phyloP scores from a whole-genome alignment of 805 yeast species.

The Ogataea philodendri region DNA sequence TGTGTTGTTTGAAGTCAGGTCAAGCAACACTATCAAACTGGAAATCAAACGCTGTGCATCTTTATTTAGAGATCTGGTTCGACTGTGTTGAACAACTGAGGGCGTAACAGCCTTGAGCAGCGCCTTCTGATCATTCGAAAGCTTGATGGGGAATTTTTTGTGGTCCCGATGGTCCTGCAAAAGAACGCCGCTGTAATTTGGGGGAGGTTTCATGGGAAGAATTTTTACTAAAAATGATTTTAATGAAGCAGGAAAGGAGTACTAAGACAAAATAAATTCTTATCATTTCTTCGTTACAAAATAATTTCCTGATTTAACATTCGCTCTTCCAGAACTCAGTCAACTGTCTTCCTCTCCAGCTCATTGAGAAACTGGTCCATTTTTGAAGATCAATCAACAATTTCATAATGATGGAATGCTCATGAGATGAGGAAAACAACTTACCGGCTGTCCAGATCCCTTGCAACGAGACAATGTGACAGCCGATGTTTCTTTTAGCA shows the following conservation, averaged over 20 bases:
- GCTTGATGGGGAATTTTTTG: slow-evolving; percentile 22
- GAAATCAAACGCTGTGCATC: slow-evolving; percentile 23
- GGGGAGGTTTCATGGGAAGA: slow-evolving; percentile 26
- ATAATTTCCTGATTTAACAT: slow-evolving; percentile 11
- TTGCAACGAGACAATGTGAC: slow-evolving; percentile 23
- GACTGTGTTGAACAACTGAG: slow-evolving; percentile 7
- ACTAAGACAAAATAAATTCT: too few species aligned
- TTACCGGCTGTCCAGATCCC: slow-evolving; percentile 29
- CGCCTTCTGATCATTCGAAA: slow-evolving; percentile 27
- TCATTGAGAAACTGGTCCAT: slow-evolving; percentile 24
- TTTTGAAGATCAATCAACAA: slow-evolving; percentile 25
- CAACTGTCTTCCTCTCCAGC: slow-evolving; percentile 25
- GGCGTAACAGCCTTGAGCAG: slow-evolving; percentile 22
- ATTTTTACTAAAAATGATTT: slow-evolving; percentile 7
- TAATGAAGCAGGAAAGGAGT: too few species aligned
- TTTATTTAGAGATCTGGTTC: slow-evolving; percentile 10
- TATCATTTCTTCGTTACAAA: slow-evolving; percentile 10
- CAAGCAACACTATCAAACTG: slow-evolving; percentile 24
- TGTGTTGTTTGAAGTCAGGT: slow-evolving; percentile 16
- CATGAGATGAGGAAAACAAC: slow-evolving; percentile 25
- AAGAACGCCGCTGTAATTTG: slow-evolving; percentile 26
- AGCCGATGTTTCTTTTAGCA: slow-evolving; percentile 19
- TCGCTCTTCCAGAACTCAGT: slow-evolving; percentile 30
- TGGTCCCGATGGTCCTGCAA: slow-evolving; percentile 28
- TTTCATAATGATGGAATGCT: slow-evolving; percentile 25